Percentiles rank a stretch among this genome's conserved stretches.
Conservation (phyloP, 306 rosid species). For the Pyrus pyrifolia region DNA sequence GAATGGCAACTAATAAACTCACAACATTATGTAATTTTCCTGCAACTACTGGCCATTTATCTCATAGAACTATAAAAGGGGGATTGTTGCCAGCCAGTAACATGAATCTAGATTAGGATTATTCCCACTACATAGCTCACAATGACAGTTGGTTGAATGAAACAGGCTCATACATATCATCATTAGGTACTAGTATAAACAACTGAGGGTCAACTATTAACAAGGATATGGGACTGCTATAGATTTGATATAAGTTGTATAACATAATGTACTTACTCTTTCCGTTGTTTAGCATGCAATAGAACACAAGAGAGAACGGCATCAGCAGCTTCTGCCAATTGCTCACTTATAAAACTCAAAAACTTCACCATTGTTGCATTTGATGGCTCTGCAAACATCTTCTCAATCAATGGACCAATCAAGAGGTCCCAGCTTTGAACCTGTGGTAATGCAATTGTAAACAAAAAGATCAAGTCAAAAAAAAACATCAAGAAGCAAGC, state of each 20-base stretch:
- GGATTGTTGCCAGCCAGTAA: not conserved
- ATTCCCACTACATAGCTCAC: no score
- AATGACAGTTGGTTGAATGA: no score
- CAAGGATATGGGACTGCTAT: not conserved
- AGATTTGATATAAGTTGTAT: not conserved
- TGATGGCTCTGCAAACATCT: constrained; percentile 90
- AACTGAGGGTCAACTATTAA: not conserved
- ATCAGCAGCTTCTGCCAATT: constrained; percentile 63
- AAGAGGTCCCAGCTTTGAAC: constrained; percentile 70
- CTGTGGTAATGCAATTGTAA: constrained; percentile 28
- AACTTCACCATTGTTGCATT: constrained; percentile 67
- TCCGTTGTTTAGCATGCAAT: constrained; percentile 48
- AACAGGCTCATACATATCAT: not conserved
- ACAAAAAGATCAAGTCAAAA: constrained; percentile 8
- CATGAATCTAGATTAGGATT: not conserved
- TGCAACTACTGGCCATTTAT: not conserved
- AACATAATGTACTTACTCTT: constrained; percentile 47
- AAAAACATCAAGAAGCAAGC: not conserved
- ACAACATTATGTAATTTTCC: not conserved
- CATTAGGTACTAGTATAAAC: not conserved
- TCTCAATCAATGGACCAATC: constrained; percentile 71
- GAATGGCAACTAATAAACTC: not conserved
- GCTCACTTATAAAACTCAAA: constrained; percentile 64
- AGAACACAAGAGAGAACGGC: constrained; percentile 54
- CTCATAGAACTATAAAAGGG: not conserved